phyloP scores from a whole-genome alignment of 495 filamentous ascomycete genomes.

The Elasticomyces elasticus region DNA sequence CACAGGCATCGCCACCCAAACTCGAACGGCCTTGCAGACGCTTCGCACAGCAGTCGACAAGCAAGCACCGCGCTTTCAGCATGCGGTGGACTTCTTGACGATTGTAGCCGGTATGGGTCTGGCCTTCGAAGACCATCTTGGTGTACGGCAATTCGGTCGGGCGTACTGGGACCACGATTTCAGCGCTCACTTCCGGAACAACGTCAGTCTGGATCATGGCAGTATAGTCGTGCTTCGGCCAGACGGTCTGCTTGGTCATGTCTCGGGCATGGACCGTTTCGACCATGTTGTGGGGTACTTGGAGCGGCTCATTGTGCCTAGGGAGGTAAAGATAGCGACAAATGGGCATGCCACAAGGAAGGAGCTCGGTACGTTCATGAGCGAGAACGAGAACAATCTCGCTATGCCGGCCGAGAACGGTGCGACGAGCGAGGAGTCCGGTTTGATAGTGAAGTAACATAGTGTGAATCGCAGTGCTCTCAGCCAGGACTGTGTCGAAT shows the following conservation, averaged over 20 bases:
- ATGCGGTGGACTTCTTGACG: conserved; percentile 2
- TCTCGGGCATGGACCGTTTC: not conserved
- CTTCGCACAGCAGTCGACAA: not conserved
- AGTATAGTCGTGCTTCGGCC: conserved; percentile 4
- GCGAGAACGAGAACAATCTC: conserved; percentile 1
- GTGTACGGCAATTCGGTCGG: not conserved
- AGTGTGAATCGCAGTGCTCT: no score
- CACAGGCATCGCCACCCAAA: not conserved
- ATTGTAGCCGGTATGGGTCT: not conserved
- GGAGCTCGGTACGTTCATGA: not conserved
- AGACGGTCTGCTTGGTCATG: conserved; percentile 2
- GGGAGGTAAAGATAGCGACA: not conserved
- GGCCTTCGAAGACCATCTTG: conserved; percentile 6
- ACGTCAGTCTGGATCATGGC: not conserved
- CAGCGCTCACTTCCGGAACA: not conserved
- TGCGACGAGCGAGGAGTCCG: not conserved
- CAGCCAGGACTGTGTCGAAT: conserved; percentile 4
- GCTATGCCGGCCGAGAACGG: not conserved
- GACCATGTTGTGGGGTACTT: not conserved
- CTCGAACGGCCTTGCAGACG: not conserved
- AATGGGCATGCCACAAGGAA: not conserved
- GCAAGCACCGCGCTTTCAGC: not conserved
- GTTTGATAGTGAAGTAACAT: not conserved
- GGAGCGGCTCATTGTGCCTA: conserved; percentile 1
- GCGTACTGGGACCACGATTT: conserved; percentile 6